These are phyloP conservation scores for Paspalum notatum DNA, from an alignment of 176 grass and related monocot genomes.

Conservation along the genomic window DNA sequence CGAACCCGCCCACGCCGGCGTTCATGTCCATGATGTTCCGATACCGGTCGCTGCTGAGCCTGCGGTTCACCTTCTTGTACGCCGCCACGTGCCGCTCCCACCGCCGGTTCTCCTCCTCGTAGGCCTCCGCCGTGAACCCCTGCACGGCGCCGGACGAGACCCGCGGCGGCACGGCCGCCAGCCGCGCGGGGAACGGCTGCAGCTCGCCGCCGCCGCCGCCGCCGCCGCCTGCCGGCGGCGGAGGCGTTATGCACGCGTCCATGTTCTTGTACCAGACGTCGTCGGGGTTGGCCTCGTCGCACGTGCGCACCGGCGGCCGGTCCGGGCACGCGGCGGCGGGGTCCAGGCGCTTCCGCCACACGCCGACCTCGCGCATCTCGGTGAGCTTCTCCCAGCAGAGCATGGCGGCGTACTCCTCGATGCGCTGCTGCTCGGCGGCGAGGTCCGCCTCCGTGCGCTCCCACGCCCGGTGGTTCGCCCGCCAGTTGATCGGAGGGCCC, in stretches of 20 bases:
- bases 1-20: conserved; percentile 88
- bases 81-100: conserved; percentile 75
- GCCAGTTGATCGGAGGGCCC: conserved; percentile 93
- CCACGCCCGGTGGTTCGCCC: conserved; percentile 55
- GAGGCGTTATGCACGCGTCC: conserved; percentile 58
- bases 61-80: conserved; percentile 74
- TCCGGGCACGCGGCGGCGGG: conserved; percentile 39
- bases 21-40: conserved; percentile 97
- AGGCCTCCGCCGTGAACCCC: conserved; percentile 54
- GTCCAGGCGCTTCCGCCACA: conserved; percentile 82
- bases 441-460: conserved; percentile 75
- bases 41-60: conserved; percentile 59
- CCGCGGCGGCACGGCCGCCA: conserved; percentile 62
- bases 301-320: conserved; percentile 33
- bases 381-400: conserved; percentile 92
- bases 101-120: conserved; percentile 58
- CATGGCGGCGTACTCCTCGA: conserved; percentile 70
- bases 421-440: conserved; percentile 63
- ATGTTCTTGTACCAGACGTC: conserved; percentile 98
- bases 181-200: conserved; percentile 65
- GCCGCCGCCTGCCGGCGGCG: conserved; percentile 22
- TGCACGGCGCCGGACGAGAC: conserved; percentile 46
- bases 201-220: conserved; percentile 50
- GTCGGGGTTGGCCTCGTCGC: conserved; percentile 59
- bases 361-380: conserved; percentile 66